These are phyloP conservation scores for Blastobotrys terrestris DNA, from an alignment of 805 yeast species.

Conservation along the genomic window DNA sequence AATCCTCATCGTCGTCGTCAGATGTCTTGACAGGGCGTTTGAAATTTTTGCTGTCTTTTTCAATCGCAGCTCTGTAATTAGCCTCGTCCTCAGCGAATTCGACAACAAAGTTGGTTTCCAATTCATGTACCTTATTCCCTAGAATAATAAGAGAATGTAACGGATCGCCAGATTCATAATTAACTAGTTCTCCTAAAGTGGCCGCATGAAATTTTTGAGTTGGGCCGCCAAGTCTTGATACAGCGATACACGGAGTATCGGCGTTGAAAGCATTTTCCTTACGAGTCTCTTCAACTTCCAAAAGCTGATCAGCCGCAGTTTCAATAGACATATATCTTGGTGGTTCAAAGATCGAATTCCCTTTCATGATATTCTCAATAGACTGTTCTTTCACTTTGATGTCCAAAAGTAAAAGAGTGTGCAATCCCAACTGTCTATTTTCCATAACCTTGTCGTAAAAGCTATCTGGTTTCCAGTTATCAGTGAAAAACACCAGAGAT, in stretches of 20 bases:
- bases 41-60: conserved; percentile 30
- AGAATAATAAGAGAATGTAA: conserved; percentile 84
- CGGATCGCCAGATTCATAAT: conserved; percentile 90
- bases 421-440: conserved; percentile 84
- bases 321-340: conserved; percentile 93
- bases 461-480: conserved; percentile 92
- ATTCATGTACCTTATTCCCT: conserved; percentile 89
- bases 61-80: conserved; percentile 42
- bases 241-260: conserved; percentile 88
- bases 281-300: conserved; percentile 80
- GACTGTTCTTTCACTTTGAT: conserved; percentile 97
- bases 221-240: conserved; percentile 87
- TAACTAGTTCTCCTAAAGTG: conserved; percentile 66
- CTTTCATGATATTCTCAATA: conserved; percentile 88
- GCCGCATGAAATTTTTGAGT: conserved; percentile 78
- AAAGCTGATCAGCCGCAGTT: conserved; percentile 80
- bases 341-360: conserved; percentile 87
- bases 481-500: conserved; percentile 94
- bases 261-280: conserved; percentile 74
- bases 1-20: conserved; percentile 13
- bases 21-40: conserved; percentile 12
- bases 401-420: conserved; percentile 80
- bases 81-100: conserved; percentile 58
- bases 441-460: conserved; percentile 87
- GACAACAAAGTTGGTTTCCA: conserved; percentile 78